phyloP scores from a whole-genome alignment of 164 flowering plant genomes.

The Dillenia suffruticosa region DNA sequence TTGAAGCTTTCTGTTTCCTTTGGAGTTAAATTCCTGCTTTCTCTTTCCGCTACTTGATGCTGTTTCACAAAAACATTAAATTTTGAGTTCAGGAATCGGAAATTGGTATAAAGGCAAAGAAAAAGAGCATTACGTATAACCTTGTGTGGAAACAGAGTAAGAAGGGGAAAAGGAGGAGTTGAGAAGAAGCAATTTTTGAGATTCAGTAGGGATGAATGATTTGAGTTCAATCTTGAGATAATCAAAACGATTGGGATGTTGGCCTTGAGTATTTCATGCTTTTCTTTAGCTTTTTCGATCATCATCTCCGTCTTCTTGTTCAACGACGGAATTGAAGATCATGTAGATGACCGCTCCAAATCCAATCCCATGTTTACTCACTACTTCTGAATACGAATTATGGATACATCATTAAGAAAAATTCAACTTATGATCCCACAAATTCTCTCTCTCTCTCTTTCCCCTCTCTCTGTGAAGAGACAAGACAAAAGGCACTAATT shows the following conservation, averaged over 20 bases:
- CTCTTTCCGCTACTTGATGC: conserved; percentile 24
- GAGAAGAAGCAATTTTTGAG: conserved; percentile 1
- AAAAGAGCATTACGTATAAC: conserved; percentile 2
- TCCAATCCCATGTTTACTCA: no score
- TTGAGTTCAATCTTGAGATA: conserved; percentile 25
- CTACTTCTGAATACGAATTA: no score
- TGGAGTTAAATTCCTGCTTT: conserved; percentile 4
- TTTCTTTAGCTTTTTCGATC: conserved; percentile 27
- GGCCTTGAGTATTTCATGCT: conserved; percentile 23
- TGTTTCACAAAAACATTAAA: conserved; percentile 1
- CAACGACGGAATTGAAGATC: no score
- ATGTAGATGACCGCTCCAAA: no score
- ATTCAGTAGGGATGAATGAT: conserved; percentile 21
- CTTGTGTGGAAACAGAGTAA: conserved; percentile 15
- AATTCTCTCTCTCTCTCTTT: background rate
- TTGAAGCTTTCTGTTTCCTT: background rate
- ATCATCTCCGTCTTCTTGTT: background rate
- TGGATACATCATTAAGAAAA: no score
- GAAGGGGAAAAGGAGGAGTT: conserved; percentile 1
- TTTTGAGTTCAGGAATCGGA: background rate
- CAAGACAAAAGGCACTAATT: no score
- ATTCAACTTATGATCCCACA: background rate
- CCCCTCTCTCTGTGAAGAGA: no score
- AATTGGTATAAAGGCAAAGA: background rate
- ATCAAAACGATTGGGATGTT: conserved; percentile 25